Percentiles rank a stretch among this genome's conserved stretches.
These are phyloP conservation scores for Talaromyces nanjingensis DNA, from an alignment of 495 filamentous ascomycete genomes.

Conservation along the genomic window DNA sequence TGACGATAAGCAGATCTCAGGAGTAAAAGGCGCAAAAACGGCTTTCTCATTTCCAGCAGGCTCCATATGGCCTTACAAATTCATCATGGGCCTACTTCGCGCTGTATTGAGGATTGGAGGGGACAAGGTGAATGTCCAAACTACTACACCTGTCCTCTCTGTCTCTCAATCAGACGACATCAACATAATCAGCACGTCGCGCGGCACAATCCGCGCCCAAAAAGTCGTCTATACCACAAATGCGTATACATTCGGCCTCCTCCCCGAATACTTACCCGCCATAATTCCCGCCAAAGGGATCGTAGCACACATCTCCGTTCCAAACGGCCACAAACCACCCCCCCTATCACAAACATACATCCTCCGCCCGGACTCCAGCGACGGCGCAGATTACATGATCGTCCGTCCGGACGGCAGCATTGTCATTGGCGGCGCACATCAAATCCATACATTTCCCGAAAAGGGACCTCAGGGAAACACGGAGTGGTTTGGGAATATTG, in stretches of 20 bases:
- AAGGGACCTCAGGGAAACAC: slow-evolving; percentile 27
- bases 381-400: slow-evolving; percentile 49
- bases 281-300: slow-evolving; percentile 7
- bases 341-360: slow-evolving; percentile 28
- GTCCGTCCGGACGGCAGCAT: slow-evolving; percentile 63
- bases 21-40: slow-evolving; percentile 40
- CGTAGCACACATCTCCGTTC: neutral
- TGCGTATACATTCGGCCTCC: slow-evolving; percentile 8
- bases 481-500: slow-evolving; percentile 48
- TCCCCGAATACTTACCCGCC: slow-evolving; percentile 6
- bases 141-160: slow-evolving; percentile 6
- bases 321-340: slow-evolving; percentile 40
- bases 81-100: slow-evolving; percentile 51
- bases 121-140: slow-evolving; percentile 9
- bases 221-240: slow-evolving; percentile 11
- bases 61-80: slow-evolving; percentile 74
- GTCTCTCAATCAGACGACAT: neutral
- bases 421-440: slow-evolving; percentile 52
- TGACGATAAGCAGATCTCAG: slow-evolving; percentile 18
- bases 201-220: neutral
- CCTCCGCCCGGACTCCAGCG: slow-evolving; percentile 20
- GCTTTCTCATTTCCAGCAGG: slow-evolving; percentile 35
- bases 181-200: neutral
- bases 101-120: neutral
- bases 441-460: slow-evolving; percentile 28